A percentile compares a stretch with the other conserved stretches of the same genome.
Conservation (phyloP, 768 basidiomycete genomes). For the Pisolithus albus region DNA sequence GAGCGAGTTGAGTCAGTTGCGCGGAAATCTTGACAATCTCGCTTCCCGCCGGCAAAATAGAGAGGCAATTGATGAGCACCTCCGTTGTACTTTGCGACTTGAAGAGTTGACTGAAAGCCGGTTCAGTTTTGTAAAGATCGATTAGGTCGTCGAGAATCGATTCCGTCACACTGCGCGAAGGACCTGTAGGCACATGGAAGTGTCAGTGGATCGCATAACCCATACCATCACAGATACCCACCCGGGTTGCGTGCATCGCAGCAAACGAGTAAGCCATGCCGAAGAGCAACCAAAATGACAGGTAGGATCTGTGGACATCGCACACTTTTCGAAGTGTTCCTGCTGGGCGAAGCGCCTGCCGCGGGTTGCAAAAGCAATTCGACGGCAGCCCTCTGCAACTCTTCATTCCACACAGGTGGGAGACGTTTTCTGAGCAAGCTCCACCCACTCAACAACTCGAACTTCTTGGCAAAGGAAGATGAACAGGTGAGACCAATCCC, state of each 20-base stretch:
- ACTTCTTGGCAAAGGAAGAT: constrained; percentile 66
- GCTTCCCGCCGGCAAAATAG: constrained; percentile 31
- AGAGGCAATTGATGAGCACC: constrained; percentile 59
- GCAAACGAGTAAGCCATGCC: constrained; percentile 42
- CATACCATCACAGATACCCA: neutral
- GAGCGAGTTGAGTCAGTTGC: constrained; percentile 63
- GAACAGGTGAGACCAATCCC: constrained; percentile 48
- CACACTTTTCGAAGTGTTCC: constrained; percentile 26
- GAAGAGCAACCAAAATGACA: constrained; percentile 63
- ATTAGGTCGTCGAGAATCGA: constrained; percentile 60
- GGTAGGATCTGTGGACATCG: constrained; percentile 65
- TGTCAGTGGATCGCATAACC: neutral
- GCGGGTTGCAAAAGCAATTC: constrained; percentile 58
- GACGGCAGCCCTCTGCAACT: constrained; percentile 62
- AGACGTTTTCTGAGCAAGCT: constrained; percentile 61
- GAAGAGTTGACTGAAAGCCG: constrained; percentile 67
- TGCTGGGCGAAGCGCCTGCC: neutral
- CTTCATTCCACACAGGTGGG: constrained; percentile 60
- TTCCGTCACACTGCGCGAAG: constrained; percentile 14
- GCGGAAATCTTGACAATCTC: constrained; percentile 38
- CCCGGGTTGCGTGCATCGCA: constrained; percentile 15
- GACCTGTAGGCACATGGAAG: constrained; percentile 11
- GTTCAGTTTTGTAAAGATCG: constrained; percentile 55
- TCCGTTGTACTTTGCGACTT: constrained; percentile 64
- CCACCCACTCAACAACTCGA: constrained; percentile 85